Conservation (phyloP, 257 asterid genomes). For the Echites panduratus region DNA sequence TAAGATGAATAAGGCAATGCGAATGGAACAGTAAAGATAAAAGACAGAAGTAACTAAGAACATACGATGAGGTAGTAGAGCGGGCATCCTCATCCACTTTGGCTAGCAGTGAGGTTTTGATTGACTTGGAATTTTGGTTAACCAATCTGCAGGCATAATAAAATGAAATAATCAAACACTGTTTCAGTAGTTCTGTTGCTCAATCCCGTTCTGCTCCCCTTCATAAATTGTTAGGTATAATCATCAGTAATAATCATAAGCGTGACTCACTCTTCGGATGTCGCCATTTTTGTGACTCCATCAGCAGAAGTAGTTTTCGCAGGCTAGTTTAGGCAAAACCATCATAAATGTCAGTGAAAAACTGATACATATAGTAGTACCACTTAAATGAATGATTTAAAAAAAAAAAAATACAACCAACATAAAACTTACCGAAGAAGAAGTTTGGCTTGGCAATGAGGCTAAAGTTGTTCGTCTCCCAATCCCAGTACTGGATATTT, state of each 20-base stretch:
- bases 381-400: not conserved
- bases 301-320: conserved; percentile 32
- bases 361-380: not conserved
- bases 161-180: conserved; percentile 5
- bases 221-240: not conserved
- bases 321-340: conserved; percentile 28
- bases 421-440: conserved; percentile 34
- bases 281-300: conserved; percentile 27
- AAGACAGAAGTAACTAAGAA: not conserved
- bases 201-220: not conserved
- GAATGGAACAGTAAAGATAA: not conserved
- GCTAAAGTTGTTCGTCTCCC: conserved; percentile 36
- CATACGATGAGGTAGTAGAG: conserved; percentile 71
- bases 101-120: conserved; percentile 20
- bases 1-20: conserved; percentile 7
- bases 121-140: conserved; percentile 30
- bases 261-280: conserved; percentile 42
- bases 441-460: conserved; percentile 30
- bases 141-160: conserved; percentile 34
- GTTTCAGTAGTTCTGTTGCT: not conserved
- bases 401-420: not conserved
- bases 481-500: conserved; percentile 17
- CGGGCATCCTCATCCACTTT: conserved; percentile 64
- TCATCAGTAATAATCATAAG: not conserved
- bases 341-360: not conserved